Evolutionary conservation across 208 protist genomes (phyloP), one percentile per base, ranked within the genome.

Genomic region (Crithidia expoeki): DNA sequence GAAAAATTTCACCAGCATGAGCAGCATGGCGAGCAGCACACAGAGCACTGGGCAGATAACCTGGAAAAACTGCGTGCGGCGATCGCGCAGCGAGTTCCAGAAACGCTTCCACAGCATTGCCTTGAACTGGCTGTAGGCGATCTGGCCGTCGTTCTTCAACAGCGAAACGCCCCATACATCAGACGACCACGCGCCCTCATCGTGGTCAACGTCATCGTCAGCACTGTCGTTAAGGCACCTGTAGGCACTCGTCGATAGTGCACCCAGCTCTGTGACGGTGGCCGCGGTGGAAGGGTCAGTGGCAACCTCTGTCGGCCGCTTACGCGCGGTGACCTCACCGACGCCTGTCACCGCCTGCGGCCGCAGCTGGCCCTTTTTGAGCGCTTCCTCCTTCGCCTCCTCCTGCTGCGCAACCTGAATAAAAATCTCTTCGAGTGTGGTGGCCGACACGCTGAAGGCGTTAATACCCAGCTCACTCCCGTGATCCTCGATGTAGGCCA

Each of bases 381-480:
- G 2, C 28, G 55, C 60, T 44, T 58, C 51, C 40, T 74, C 69
- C 51, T 74, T 74, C 59, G 60, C 57, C 28, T 74, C 74, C 56
- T 78, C 74, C 30, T 72, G 77, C 57, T 84, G 76, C 14, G 79
- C 81, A 32, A 92, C 76, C 21, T 73, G 57, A 23, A 94, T 73
- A 64, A 94, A 94, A 30, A 95, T 88, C 68, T 95, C 81, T 61
- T 93, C 85, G 28, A 93, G 74, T 49, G 86, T 92, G 9, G 88
- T 94, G 5, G 76, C 81, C 38, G 84, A 83, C 28, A 93, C 56
- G 42, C 79, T 74, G 74, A 84, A 92, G 27, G 52, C 68, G 40
- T 71, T 72, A 23, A 93, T 74, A 38, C 86, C 83, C 0, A 80
- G 36, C 30, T 73, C 56, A 23, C 52, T 32, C 6, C 72, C 68